Evolutionary conservation across 768 basidiomycete genomes (phyloP), one percentile per base, ranked within the genome.

Genomic region (Leccinum barrowsii): DNA sequence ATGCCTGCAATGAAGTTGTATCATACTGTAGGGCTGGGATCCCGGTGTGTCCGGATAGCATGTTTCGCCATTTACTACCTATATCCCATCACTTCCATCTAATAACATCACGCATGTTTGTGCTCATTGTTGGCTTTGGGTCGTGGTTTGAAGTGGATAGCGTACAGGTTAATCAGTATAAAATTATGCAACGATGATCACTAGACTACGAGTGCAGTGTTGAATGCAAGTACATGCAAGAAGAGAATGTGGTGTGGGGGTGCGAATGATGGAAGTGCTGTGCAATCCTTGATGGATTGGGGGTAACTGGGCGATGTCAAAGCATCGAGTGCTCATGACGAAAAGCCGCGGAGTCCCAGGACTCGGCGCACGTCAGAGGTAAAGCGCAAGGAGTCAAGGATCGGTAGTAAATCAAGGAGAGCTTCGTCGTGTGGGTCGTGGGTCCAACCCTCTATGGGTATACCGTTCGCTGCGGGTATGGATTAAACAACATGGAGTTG

Each of bases 391-490:
- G 94, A 96, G 73, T 99, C 97, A 54, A 99, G 84, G 54, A 99
- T 88, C 19, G 97, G 97, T 24, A 99, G 77, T 52, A 98, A 82
- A 76, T 98, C 95, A 56, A 99, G 86, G 56, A 99, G 78, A 21
- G 96, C 97, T 75, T 98, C 93, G 76, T 99, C 97, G 59, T 87
- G 85, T 32, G 93, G 95, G 75, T 99, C 97, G 59, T 94, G 89
- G 22, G 94, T 98, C 97, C 97, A 98, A 51, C 97, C 97, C 80
- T 98, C 96, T 74, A 99, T 93, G 34, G 97, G 97, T 68, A 99
- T 94, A 54, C 94, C 97, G 72, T 99, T 99, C 54, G 92, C 97
- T 98, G 71, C 57, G 24, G 37, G 8, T 52, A 17, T 22, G 5
- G 19, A 47, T 67, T 47, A 56, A 49, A 51, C 17, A 54, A 12